These are phyloP conservation scores for Pascua guehoae DNA, from an alignment of 1,284 basidiomycete species.

Conservation along the genomic window DNA sequence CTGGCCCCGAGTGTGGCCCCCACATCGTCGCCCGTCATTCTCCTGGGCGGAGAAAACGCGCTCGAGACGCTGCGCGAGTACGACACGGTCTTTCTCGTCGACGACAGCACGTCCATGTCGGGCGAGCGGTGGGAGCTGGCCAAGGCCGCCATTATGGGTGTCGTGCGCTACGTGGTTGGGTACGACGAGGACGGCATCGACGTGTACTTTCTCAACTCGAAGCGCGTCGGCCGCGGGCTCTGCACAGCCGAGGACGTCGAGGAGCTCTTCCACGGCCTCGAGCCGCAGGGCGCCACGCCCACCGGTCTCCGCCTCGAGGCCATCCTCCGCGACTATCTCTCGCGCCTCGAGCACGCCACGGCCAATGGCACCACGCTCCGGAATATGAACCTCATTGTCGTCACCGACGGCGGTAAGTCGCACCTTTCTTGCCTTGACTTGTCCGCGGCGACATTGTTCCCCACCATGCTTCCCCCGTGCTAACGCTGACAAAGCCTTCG, in stretches of 20 bases:
- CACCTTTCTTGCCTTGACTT: neutral
- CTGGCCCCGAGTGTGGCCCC: neutral
- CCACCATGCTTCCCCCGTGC: neutral
- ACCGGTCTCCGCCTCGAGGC: constrained; percentile 38
- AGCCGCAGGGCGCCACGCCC: constrained; percentile 41
- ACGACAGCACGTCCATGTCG: constrained; percentile 42
- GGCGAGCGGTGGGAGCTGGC: constrained; percentile 44
- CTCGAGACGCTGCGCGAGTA: constrained; percentile 41
- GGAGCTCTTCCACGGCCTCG: constrained; percentile 41
- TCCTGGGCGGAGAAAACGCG: constrained; percentile 27
- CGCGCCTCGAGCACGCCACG: constrained; percentile 30
- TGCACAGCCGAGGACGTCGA: constrained; percentile 41
- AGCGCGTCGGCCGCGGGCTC: constrained; percentile 35
- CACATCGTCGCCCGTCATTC: neutral
- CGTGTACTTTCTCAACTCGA: constrained; percentile 47
- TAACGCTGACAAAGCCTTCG: constrained; percentile 26
- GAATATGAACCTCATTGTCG: constrained; percentile 41
- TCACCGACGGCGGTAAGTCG: constrained; percentile 35
- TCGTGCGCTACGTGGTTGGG: constrained; percentile 36
- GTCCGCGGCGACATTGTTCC: neutral
- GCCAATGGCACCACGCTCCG: neutral
- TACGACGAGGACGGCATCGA: constrained; percentile 46
- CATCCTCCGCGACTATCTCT: constrained; percentile 45
- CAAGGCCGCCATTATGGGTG: constrained; percentile 34
- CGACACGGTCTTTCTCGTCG: constrained; percentile 47